A percentile compares a stretch with the other conserved stretches of the same genome.
These are phyloP conservation scores for Podila horticola DNA, from an alignment of 192 early-diverging fungal species.

Conservation along the genomic window DNA sequence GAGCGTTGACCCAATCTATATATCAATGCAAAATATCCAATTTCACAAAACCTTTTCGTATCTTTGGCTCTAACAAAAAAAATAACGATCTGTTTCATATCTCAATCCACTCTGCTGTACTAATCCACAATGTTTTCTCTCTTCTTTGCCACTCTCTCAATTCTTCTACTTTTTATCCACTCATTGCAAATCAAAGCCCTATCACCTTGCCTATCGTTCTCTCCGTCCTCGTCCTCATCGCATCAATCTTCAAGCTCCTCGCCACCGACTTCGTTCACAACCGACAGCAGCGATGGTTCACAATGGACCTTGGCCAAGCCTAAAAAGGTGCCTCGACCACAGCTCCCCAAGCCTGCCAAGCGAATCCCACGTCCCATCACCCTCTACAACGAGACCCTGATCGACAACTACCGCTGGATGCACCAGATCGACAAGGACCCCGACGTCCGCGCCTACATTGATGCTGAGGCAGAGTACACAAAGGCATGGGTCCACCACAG, in stretches of 20 bases:
- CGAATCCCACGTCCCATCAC: constrained; percentile 40
- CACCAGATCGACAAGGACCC: constrained; percentile 33
- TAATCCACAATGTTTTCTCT: no score
- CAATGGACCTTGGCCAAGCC: no score
- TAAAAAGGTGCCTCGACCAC: not conserved
- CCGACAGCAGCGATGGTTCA: not conserved
- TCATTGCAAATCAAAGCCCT: no score
- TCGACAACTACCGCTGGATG: constrained; percentile 49
- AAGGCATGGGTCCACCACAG: constrained; percentile 23
- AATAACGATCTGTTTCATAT: no score
- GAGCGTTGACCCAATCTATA: no score
- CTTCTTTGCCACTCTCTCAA: not conserved
- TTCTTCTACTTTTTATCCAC: not conserved
- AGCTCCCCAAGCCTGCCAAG: constrained; percentile 16
- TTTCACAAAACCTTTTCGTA: no score
- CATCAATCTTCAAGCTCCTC: not conserved
- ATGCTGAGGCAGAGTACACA: constrained; percentile 29
- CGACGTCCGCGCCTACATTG: constrained; percentile 27
- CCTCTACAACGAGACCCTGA: constrained; percentile 35
- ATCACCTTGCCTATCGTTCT: no score
- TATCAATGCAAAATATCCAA: no score
- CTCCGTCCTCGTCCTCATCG: not conserved
- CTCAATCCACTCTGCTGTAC: no score
- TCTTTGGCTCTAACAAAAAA: no score
- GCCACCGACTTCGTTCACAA: not conserved